Evolutionary conservation across 345 rosid genomes (phyloP).

Genomic region (Populus ilicifolia): DNA sequence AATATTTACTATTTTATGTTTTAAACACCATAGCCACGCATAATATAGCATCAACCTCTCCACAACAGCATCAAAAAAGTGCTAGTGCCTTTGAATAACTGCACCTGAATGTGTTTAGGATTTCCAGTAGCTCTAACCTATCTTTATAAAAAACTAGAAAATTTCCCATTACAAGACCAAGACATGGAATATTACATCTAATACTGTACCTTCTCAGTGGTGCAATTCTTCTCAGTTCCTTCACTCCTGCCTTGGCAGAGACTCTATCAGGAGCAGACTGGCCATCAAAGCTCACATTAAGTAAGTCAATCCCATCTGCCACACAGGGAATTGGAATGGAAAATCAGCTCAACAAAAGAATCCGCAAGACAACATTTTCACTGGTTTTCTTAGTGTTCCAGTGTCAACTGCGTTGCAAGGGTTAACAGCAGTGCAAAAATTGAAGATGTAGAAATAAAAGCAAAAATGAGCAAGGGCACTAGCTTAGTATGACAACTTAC

Average conservation of each 20-base stretch:
- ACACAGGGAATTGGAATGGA: constrained; percentile 7
- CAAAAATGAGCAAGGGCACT: too few relatives aligned
- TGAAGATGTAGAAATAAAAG: too few relatives aligned
- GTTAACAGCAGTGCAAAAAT: not conserved
- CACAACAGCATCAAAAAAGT: too few relatives aligned
- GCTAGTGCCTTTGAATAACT: not conserved
- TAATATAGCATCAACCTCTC: too few relatives aligned
- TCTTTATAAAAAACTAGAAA: not conserved
- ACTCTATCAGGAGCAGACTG: constrained; percentile 88
- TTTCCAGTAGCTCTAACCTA: not conserved
- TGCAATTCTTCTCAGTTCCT: constrained; percentile 67
- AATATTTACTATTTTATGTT: too few relatives aligned
- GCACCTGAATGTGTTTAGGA: not conserved
- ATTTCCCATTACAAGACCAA: not conserved
- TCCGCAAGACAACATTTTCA: constrained; percentile 1
- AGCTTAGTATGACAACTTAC: constrained; percentile 36
- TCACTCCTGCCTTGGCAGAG: constrained; percentile 65
- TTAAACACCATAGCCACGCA: not conserved
- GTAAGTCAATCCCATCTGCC: constrained; percentile 84
- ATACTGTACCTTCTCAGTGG: constrained; percentile 61
- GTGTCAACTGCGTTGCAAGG: not conserved
- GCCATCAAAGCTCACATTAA: constrained; percentile 89
- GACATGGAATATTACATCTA: not conserved
- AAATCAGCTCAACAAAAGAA: constrained; percentile 7
- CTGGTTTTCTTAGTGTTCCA: not conserved